Evolutionary conservation across 2,329 filamentous ascomycete species (phyloP).

Genomic region (Metarhizium brunneum): DNA sequence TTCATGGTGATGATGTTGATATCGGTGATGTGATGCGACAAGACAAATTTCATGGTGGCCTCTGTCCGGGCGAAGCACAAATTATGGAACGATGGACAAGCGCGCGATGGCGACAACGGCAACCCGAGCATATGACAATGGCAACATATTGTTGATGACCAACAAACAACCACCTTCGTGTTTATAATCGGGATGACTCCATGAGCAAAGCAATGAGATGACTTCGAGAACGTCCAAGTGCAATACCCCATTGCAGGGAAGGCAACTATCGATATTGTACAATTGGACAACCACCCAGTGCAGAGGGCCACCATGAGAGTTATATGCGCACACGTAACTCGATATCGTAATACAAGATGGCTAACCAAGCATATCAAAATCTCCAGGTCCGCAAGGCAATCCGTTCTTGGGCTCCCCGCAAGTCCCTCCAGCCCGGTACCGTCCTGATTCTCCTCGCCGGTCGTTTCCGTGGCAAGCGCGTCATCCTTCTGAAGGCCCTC

Average conservation of each 20-base stretch:
- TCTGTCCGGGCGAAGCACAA: not conserved
- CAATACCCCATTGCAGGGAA: not conserved
- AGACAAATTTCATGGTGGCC: not conserved
- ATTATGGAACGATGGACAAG: slow-evolving; percentile 1
- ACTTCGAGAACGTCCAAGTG: not conserved
- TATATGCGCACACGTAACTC: not conserved
- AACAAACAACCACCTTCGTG: not conserved
- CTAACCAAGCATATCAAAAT: slow-evolving; percentile 13
- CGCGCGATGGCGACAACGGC: slow-evolving; percentile 2
- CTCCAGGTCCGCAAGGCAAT: slow-evolving; percentile 85
- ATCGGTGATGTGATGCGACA: slow-evolving; percentile 9
- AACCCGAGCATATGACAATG: not conserved
- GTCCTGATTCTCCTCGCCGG: slow-evolving; percentile 98
- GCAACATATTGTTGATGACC: not conserved
- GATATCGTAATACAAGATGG: not conserved
- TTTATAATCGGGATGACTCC: no score
- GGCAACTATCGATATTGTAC: not conserved
- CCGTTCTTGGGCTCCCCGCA: slow-evolving; percentile 77
- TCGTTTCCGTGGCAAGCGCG: slow-evolving; percentile 99
- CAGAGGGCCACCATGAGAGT: slow-evolving; percentile 1
- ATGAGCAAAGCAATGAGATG: no score
- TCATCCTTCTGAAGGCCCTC: slow-evolving; percentile 96
- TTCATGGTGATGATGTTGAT: slow-evolving; percentile 13
- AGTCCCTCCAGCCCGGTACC: slow-evolving; percentile 86
- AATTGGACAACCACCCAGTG: not conserved